Evolutionary conservation across 768 basidiomycete genomes (phyloP).

Genomic region (Auricularia sp.): DNA sequence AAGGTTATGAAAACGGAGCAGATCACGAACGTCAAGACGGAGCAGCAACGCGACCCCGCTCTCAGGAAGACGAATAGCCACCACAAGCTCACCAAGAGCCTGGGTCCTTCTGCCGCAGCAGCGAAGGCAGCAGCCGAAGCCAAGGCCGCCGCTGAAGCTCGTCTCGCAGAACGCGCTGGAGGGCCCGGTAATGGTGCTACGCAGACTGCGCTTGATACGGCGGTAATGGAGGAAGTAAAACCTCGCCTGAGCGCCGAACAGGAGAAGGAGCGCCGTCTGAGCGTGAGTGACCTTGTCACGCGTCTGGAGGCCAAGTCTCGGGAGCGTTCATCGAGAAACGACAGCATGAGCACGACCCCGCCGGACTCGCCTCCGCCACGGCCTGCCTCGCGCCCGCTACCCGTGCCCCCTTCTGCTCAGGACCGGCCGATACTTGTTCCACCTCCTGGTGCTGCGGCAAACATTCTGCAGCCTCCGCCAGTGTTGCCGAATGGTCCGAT

Average conservation of each 20-base stretch:
- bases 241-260: not conserved
- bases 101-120: slow-evolving; percentile 51
- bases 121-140: slow-evolving; percentile 53
- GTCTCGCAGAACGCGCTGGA: slow-evolving; percentile 54
- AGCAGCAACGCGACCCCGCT: slow-evolving; percentile 15
- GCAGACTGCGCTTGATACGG: not conserved
- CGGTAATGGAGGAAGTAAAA: not conserved
- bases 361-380: slow-evolving; percentile 40
- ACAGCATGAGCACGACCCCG: slow-evolving; percentile 46
- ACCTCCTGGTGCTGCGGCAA: not conserved
- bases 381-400: not conserved
- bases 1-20: not conserved
- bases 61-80: not conserved
- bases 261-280: slow-evolving; percentile 30
- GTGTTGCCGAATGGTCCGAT: no score
- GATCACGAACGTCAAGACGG: not conserved
- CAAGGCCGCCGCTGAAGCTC: slow-evolving; percentile 52
- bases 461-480: not conserved
- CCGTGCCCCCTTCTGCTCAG: not conserved
- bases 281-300: slow-evolving; percentile 51
- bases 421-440: not conserved
- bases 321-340: slow-evolving; percentile 17
- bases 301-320: slow-evolving; percentile 24
- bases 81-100: slow-evolving; percentile 42
- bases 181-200: slow-evolving; percentile 12